phyloP scores from a whole-genome alignment of 2,329 filamentous ascomycete species.

The Albifimbria verrucaria region DNA sequence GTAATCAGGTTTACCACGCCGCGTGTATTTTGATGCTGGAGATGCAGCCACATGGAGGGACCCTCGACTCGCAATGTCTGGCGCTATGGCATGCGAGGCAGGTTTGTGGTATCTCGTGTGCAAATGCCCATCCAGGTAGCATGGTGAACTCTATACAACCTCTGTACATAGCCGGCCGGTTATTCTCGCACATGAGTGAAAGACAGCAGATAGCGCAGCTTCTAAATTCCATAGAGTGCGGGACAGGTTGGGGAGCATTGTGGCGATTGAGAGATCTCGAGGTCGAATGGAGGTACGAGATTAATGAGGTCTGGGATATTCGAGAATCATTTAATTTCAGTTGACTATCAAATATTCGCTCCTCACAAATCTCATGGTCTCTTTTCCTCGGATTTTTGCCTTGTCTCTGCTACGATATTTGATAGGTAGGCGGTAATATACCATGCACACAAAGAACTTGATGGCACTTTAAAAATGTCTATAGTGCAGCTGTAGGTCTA shows the following conservation, averaged over 20 bases:
- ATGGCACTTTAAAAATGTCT: too few relatives aligned
- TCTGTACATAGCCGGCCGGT: conserved; percentile 45
- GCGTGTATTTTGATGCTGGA: conserved; percentile 46
- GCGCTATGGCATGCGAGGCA: conserved; percentile 46
- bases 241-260: conserved; percentile 45
- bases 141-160: conserved; percentile 52
- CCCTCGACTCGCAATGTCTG: conserved; percentile 17
- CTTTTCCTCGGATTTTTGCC: too few relatives aligned
- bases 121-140: conserved; percentile 47
- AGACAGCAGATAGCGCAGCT: conserved; percentile 30
- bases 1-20: conserved; percentile 51
- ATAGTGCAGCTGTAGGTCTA: too few relatives aligned
- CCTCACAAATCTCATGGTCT: too few relatives aligned
- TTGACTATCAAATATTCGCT: too few relatives aligned
- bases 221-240: conserved; percentile 41
- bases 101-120: conserved; percentile 48
- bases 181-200: conserved; percentile 41
- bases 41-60: conserved; percentile 29
- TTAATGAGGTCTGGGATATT: conserved; percentile 11
- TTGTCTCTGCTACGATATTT: too few relatives aligned
- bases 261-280: conserved; percentile 49
- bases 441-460: too few relatives aligned
- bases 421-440: too few relatives aligned
- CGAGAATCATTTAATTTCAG: background rate
- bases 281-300: conserved; percentile 28